Evolutionary conservation across 352 stramenopile genomes (phyloP).

Genomic region (Globisporangium ultimum): DNA sequence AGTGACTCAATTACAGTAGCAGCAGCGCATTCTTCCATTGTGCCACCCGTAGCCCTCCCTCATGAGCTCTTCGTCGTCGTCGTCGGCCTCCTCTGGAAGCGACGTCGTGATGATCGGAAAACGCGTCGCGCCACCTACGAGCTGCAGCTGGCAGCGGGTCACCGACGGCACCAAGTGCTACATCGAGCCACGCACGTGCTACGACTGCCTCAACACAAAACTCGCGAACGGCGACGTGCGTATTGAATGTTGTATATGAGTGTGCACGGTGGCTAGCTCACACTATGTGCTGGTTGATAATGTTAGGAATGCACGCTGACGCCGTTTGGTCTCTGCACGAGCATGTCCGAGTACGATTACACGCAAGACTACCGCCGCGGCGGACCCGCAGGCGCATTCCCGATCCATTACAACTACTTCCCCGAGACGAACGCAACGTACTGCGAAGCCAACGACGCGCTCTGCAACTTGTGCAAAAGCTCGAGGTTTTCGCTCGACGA

Average conservation of each 20-base stretch:
- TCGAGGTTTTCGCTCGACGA: slow-evolving; percentile 33
- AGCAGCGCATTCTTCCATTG: neutral
- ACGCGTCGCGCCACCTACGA: slow-evolving; percentile 14
- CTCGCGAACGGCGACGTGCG: slow-evolving; percentile 31
- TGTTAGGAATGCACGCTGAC: slow-evolving; percentile 44
- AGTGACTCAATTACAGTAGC: neutral
- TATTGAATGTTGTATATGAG: neutral
- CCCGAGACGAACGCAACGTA: slow-evolving; percentile 48
- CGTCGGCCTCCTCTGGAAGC: neutral
- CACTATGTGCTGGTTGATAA: neutral
- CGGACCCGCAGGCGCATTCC: slow-evolving; percentile 27
- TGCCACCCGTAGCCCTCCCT: neutral
- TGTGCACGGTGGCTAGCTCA: neutral
- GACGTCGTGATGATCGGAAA: neutral
- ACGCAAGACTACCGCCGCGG: slow-evolving; percentile 46
- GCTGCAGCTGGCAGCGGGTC: slow-evolving; percentile 43
- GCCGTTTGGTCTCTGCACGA: slow-evolving; percentile 37
- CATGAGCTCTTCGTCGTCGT: neutral
- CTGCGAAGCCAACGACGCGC: slow-evolving; percentile 33
- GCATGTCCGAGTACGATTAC: slow-evolving; percentile 38
- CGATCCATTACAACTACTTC: slow-evolving; percentile 66
- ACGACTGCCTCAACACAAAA: slow-evolving; percentile 52
- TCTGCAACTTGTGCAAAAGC: slow-evolving; percentile 32
- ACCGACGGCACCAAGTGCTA: slow-evolving; percentile 26
- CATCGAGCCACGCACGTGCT: slow-evolving; percentile 49